Base-by-base conservation (phyloP, 2,329 filamentous ascomycete genomes). In the Elsinoe fawcettii region DNA sequence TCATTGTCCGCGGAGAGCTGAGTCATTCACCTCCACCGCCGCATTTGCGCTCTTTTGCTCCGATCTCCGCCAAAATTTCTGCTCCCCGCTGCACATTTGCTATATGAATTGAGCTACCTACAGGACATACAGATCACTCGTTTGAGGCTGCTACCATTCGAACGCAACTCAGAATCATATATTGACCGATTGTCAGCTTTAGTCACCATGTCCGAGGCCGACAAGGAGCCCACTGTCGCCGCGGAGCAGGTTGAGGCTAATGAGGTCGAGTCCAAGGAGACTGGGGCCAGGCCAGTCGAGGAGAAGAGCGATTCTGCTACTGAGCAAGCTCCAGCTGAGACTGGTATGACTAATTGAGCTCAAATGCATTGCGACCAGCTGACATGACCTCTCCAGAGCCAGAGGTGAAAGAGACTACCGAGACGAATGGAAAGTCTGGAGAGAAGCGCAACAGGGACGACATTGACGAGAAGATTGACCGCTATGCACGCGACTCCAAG, bases 341-440 rank as follows among this genome's bases (percentile, higher is more conserved):
- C 57, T 30, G 60, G 62, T 47, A 61, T 61, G 60, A 46, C 59
- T 9, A 23, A 57, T 59, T 60, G 62, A 61, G 37, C 60, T 58
- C 57, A 51, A 47, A 47, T 55, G 47, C 27, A 51, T 41, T 8
- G n/a, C 37, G 16, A 25, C 11, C 22, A 3, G 23, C 43, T 44
- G 57, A 61, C 18, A 59, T 56, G 55, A 36, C 18, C 23, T 5
- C 22, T 57, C 39, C 46, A 37, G 61, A 60, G 53, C 37, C 51
- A 27, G 20, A 47, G 54, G 54, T 55, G 16, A 58, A 63, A 27
- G 57, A 57, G 51, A 58, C 51, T 51, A 57, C 58, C 20, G 60
- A 62, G 51, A 36, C 51, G 41, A 46, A 27, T 46, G 41, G 11
- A 1, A 25, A 60, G 32, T 58, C 56, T 47, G 63, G 63, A 44